Base-by-base conservation (phyloP, 352 stramenopile species). In the Stramenopiles sp. region DNA sequence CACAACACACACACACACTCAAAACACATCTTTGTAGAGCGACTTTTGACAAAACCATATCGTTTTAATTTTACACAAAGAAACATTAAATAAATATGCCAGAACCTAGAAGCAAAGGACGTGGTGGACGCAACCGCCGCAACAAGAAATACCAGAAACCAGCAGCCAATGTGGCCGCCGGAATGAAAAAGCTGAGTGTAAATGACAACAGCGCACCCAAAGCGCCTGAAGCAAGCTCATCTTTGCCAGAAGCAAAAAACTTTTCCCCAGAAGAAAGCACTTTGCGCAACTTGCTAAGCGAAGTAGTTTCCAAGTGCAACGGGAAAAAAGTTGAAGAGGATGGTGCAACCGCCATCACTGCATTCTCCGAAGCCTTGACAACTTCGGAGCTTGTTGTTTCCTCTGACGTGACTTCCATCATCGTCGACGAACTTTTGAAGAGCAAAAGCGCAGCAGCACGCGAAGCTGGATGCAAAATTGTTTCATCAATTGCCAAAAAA, bases 401-500 rank as follows among this genome's bases (percentile, higher is more conserved):
- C 14, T 55, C 39, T 55, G 39, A 55, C 39, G 39, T 55, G 14
- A 55, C 39, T 14, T 55, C 39, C 39, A 55, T 55, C 4, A 55
- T 55, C 39, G 39, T 55, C 14, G 14, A 4, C 14, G 39, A 55
- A 14, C 39, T 55, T 55, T 55, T 55, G 39, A 55, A 55, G 14
- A 55, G 39, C 39, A 55, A 55, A 55, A 55, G 39, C 14, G 39
- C 4, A 4, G 39, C 39, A 55, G 39, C 88, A 76, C 92, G 91
- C 84, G 80, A 91, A 44, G 88, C 93, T 30, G 85, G 88, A 32
- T 87, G 87, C 76, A 88, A 91, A 85, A 71, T 94, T 44, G 89
- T 94, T 75, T 87, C 92, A 82, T 87, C 92, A 83, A 82, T 94
- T 29, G 92, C 92, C 87, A 87, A 92, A 84, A 94, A 94, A 86